Evolutionary conservation across 768 basidiomycete species (phyloP).

Genomic region (Boletus subparvulus): DNA sequence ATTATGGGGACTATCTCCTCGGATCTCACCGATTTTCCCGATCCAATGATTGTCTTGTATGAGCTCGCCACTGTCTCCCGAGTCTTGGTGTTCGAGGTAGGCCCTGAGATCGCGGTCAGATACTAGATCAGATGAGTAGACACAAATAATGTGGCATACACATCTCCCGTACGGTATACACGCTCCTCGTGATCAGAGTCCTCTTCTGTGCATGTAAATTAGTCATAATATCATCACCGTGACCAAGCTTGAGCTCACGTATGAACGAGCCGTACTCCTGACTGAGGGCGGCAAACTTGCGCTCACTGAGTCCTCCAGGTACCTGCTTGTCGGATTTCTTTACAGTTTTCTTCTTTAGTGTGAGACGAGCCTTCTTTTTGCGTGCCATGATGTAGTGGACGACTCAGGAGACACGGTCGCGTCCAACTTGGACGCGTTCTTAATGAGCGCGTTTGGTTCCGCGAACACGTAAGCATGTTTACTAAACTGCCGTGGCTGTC

Average conservation of each 20-base stretch:
- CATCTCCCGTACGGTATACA: slow-evolving; percentile 33
- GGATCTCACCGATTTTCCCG: slow-evolving; percentile 47
- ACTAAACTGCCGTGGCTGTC: not conserved
- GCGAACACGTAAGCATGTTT: slow-evolving; percentile 25
- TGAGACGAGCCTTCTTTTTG: slow-evolving; percentile 17
- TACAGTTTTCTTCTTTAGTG: slow-evolving; percentile 13
- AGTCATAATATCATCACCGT: not conserved
- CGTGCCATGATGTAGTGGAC: slow-evolving; percentile 25
- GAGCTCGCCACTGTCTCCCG: slow-evolving; percentile 1
- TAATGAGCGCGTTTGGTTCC: slow-evolving; percentile 26
- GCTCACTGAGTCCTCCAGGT: slow-evolving; percentile 4
- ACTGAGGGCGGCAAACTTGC: slow-evolving; percentile 14
- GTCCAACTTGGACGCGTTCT: slow-evolving; percentile 22
- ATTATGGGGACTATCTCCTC: slow-evolving; percentile 30
- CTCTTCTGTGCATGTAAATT: slow-evolving; percentile 8
- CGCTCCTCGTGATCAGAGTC: slow-evolving; percentile 14
- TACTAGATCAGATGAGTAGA: not conserved
- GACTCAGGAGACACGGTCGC: slow-evolving; percentile 12
- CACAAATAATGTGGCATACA: slow-evolving; percentile 24
- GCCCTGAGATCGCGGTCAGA: slow-evolving; percentile 26
- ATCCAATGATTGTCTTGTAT: slow-evolving; percentile 51
- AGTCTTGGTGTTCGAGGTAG: slow-evolving; percentile 27
- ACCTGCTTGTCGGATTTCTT: not conserved
- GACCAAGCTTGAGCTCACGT: slow-evolving; percentile 13
- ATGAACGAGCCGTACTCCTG: slow-evolving; percentile 11